These are phyloP conservation scores for Cordyceps militaris DNA, from an alignment of 2,329 filamentous ascomycete genomes.

Conservation along the genomic window DNA sequence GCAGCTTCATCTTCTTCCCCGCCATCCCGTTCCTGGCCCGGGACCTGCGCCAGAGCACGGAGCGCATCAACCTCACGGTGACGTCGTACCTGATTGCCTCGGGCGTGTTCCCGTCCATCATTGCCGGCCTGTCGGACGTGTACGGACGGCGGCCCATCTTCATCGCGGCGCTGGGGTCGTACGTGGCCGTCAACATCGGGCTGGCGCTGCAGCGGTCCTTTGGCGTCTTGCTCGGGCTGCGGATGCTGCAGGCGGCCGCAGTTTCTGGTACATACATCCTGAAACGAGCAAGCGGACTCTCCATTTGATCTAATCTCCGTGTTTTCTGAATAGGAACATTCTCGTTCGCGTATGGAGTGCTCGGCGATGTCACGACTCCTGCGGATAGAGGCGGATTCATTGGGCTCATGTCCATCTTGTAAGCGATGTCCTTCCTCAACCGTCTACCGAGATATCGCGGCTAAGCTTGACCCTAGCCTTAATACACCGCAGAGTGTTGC, in stretches of 20 bases:
- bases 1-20: conserved; percentile 23
- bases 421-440: neutral
- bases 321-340: conserved; percentile 33
- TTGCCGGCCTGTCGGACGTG: conserved; percentile 27
- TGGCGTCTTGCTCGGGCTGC: conserved; percentile 35
- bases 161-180: conserved; percentile 36
- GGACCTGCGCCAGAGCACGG: conserved; percentile 17
- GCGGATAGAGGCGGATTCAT: conserved; percentile 44
- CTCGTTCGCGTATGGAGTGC: conserved; percentile 42
- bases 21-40: conserved; percentile 18
- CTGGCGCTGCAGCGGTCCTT: conserved; percentile 34
- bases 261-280: conserved; percentile 30
- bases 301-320: neutral
- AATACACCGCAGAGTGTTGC: conserved; percentile 1
- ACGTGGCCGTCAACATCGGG: conserved; percentile 35
- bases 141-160: conserved; percentile 40
- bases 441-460: no score
- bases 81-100: conserved; percentile 37
- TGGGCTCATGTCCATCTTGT: conserved; percentile 3
- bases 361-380: conserved; percentile 47
- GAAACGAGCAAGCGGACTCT: no score
- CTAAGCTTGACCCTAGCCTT: neutral
- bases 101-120: conserved; percentile 22
- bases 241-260: conserved; percentile 41
- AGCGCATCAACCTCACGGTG: conserved; percentile 28